These are phyloP conservation scores for Backusella circina DNA, from an alignment of 192 early-diverging fungal species.

Conservation along the genomic window DNA sequence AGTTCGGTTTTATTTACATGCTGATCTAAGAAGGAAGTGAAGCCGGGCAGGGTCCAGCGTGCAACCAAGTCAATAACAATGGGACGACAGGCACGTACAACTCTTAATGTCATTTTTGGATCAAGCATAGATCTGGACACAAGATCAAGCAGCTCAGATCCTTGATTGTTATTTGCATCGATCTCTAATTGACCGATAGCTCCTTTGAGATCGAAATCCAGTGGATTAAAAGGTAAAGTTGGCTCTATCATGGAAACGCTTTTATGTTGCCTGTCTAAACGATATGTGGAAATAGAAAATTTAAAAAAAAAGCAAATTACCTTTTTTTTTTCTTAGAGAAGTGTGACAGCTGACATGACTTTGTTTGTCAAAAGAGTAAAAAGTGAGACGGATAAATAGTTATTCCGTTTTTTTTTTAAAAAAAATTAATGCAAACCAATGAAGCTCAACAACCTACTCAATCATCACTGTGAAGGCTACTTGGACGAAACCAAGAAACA, in stretches of 20 bases:
- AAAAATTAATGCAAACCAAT: background rate
- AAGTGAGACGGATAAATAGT: background rate
- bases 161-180: conserved; percentile 8
- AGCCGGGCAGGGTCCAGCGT: conserved; percentile 58
- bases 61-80: conserved; percentile 78
- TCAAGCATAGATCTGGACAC: conserved; percentile 21
- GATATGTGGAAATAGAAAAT: background rate
- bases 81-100: conserved; percentile 62
- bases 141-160: conserved; percentile 18
- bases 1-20: conserved; percentile 35
- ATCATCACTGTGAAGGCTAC: too few species aligned
- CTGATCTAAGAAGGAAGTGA: conserved; percentile 22
- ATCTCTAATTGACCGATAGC: background rate
- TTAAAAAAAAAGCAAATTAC: background rate
- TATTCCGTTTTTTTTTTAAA: background rate
- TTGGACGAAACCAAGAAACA: background rate
- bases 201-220: background rate
- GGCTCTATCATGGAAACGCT: background rate
- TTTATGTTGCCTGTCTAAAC: background rate
- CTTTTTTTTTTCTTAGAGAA: background rate
- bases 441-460: too few species aligned
- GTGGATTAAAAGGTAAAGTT: background rate
- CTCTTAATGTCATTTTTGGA: conserved; percentile 21
- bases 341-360: background rate
- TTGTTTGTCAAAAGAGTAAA: background rate